Evolutionary conservation across 2,329 filamentous ascomycete species (phyloP).

Genomic region (Coniochaeta ligniaria): DNA sequence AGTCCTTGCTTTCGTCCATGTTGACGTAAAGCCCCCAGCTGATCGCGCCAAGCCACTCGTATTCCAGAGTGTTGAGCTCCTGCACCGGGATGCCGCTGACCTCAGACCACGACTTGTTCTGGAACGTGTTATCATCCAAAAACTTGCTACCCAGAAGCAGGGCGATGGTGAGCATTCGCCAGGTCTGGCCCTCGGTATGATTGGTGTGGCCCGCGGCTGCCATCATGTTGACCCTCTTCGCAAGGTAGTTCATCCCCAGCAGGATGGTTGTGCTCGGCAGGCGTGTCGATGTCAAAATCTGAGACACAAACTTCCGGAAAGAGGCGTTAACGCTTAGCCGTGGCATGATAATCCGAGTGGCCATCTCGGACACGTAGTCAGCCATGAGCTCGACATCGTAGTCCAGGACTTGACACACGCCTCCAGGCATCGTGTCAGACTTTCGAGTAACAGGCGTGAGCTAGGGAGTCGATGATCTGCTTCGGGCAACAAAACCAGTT

Average conservation of each 20-base stretch:
- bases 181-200: constrained; percentile 64
- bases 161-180: constrained; percentile 79
- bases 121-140: constrained; percentile 93
- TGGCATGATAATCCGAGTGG: constrained; percentile 51
- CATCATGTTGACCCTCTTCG: constrained; percentile 73
- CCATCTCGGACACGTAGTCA: constrained; percentile 89
- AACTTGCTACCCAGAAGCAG: constrained; percentile 91
- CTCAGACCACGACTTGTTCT: constrained; percentile 94
- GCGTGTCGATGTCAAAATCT: constrained; percentile 83
- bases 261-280: constrained; percentile 88
- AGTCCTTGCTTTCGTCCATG: constrained; percentile 67
- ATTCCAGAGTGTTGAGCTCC: constrained; percentile 80
- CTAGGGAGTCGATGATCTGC: constrained; percentile 22
- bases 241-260: constrained; percentile 82
- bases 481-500: constrained; percentile 28
- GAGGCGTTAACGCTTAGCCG: constrained; percentile 52
- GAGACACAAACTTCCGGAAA: constrained; percentile 86
- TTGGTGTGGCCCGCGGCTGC: constrained; percentile 48
- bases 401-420: constrained; percentile 88
- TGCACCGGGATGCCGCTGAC: constrained; percentile 82
- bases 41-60: constrained; percentile 79
- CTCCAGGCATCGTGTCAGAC: constrained; percentile 58
- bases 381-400: constrained; percentile 97
- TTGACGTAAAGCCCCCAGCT: constrained; percentile 83
- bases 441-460: neutral